Evolutionary conservation across 345 rosid species (phyloP).

Genomic region (Rhodomyrtus tomentosa): DNA sequence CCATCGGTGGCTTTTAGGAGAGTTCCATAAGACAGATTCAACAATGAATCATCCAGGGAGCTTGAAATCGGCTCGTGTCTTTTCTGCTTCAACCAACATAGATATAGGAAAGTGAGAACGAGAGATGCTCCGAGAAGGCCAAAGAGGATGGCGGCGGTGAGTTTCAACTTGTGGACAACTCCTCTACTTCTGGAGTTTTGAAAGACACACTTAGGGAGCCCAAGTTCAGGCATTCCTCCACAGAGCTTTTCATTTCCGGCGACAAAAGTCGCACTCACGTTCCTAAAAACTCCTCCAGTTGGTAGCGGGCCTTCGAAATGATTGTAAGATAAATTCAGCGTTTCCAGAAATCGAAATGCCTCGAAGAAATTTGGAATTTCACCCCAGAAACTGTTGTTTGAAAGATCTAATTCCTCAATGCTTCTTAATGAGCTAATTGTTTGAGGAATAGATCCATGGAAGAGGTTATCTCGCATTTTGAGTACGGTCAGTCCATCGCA

Average conservation of each 20-base stretch:
- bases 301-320: neutral
- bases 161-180: neutral
- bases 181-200: neutral
- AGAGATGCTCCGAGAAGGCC: neutral
- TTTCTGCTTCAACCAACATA: neutral
- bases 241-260: neutral
- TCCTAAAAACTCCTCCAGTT: neutral
- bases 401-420: neutral
- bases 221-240: neutral
- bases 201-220: neutral
- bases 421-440: neutral
- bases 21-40: neutral
- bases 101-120: neutral
- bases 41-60: neutral
- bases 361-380: neutral
- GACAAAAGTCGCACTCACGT: neutral
- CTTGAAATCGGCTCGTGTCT: fast-evolving
- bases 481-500: neutral
- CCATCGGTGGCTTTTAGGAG: fast-evolving
- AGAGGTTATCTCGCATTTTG: neutral
- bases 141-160: neutral
- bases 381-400: neutral
- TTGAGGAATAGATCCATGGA: neutral
- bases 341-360: neutral
- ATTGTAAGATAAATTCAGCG: neutral